Evolutionary conservation across 306 rosid species (phyloP).

Genomic region (Quercus suber): DNA sequence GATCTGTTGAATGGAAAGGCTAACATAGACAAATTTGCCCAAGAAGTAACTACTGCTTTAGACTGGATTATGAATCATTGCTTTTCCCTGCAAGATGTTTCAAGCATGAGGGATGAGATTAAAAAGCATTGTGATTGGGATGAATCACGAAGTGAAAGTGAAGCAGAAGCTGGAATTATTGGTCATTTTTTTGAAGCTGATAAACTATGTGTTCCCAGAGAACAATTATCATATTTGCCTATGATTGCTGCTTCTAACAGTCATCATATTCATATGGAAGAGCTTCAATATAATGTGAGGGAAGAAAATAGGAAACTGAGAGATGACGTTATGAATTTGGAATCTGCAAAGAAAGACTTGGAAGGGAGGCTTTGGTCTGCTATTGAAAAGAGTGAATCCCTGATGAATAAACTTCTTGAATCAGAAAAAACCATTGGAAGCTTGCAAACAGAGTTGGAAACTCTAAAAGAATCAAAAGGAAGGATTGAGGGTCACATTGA

Average conservation of each 20-base stretch:
- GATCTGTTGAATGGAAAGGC: conserved; percentile 65
- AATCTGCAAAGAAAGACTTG: conserved; percentile 38
- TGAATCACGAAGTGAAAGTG: conserved; percentile 77
- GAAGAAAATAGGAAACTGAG: conserved; percentile 34
- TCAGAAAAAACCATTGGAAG: conserved; percentile 44
- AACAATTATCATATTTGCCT: conserved; percentile 26
- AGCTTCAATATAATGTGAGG: conserved; percentile 27
- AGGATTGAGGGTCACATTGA: conserved; percentile 41
- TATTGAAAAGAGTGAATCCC: conserved; percentile 41
- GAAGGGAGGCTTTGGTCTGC: conserved; percentile 48
- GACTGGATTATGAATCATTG: conserved; percentile 94
- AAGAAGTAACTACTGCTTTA: conserved; percentile 57
- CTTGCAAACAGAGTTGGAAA: conserved; percentile 53
- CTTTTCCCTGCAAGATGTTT: conserved; percentile 90
- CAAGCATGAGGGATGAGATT: conserved; percentile 74
- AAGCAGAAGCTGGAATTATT: conserved; percentile 50
- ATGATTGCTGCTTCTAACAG: conserved; percentile 27
- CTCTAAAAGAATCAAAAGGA: conserved; percentile 42
- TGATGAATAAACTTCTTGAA: conserved; percentile 52
- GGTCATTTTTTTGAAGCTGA: conserved; percentile 42
- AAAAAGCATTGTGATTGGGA: conserved; percentile 88
- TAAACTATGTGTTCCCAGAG: conserved; percentile 28
- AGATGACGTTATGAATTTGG: conserved; percentile 30
- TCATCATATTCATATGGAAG: conserved; percentile 31
- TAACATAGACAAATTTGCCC: conserved; percentile 43